Evolutionary conservation across 1,284 basidiomycete genomes (phyloP), one percentile per base, ranked within the genome.

Genomic region (Phlebopus sp.): DNA sequence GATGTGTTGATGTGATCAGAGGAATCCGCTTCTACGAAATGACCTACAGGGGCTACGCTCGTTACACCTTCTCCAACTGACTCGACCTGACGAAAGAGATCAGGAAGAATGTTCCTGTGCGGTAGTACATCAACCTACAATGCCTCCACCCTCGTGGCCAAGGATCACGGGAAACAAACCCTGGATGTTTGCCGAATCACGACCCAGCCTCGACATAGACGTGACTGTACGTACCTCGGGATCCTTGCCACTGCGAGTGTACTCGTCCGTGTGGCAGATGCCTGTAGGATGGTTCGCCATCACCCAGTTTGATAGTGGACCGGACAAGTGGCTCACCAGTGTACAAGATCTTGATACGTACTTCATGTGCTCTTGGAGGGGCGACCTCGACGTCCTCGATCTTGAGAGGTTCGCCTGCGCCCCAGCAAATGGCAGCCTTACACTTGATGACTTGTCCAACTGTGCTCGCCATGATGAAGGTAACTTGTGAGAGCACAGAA

Each of bases 181-280:
- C 83, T 90, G 43, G 35, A 47, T 47, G 15, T 39, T 21, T 40
- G 45, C 11, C 51, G 46, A 32, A 44, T 57, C 38, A 8, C 3
- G 19, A 32, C 8, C 14, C 10, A n/a, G 34, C 31, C 25, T 15
- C 21, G 19, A 30, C 19, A 19, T 34, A 21, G 19, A 47, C 44
- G 30, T 49, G 34, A 17, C 13, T 25, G 34, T n/a, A 42, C 63
- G 40, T 63, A 86, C 86, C 79, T 99, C 96, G 34, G 95, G 86
- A 69, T 99, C 96, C 68, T 90, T 89, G 53, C 97, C 96, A 62
- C 92, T 96, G 64, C 96, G 87, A 49, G 94, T 96, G 76, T 96
- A 97, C 67, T 92, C 92, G 64, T 97, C 95, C 66, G 97, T 99
- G 72, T 99, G 96, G 74, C 97, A 99, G 67, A 99, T 89, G 59